Percentiles rank a stretch among this genome's conserved stretches.
These are phyloP conservation scores for Globisporangium nunn DNA, from an alignment of 352 stramenopile species.

Conservation along the genomic window DNA sequence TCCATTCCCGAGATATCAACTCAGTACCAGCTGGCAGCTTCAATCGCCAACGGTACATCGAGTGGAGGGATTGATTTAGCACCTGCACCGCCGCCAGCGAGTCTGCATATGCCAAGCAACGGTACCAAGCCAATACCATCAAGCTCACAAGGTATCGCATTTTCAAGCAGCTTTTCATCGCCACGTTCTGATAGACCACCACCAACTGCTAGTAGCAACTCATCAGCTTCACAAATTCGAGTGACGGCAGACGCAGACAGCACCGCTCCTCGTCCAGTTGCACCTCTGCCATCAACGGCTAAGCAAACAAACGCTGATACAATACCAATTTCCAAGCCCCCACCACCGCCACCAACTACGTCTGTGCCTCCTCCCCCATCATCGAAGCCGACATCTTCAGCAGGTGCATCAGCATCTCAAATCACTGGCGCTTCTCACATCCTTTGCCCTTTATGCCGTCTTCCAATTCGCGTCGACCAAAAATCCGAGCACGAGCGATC, in stretches of 20 bases:
- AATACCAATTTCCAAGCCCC: neutral
- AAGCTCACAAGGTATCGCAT: too few relatives aligned
- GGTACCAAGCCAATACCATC: too few relatives aligned
- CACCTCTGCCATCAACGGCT: too few relatives aligned
- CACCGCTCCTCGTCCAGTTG: too few relatives aligned
- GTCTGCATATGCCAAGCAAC: too few relatives aligned
- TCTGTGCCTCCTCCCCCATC: neutral
- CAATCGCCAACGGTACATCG: neutral
- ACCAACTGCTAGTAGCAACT: too few relatives aligned
- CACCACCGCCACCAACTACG: neutral
- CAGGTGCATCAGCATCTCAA: neutral
- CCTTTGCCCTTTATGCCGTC: conserved; percentile 36
- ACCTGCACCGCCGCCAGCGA: too few relatives aligned
- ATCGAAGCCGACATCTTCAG: neutral
- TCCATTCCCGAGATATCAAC: neutral
- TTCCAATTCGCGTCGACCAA: conserved; percentile 41
- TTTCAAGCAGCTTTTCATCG: too few relatives aligned
- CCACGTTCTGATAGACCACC: too few relatives aligned
- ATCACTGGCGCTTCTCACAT: conserved; percentile 15
- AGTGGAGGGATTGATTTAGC: neutral
- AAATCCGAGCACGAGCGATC: conserved; percentile 46
- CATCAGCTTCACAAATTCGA: too few relatives aligned
- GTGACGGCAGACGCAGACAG: too few relatives aligned
- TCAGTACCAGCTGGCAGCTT: neutral
- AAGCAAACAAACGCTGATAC: too few relatives aligned